Conservation (phyloP, 1,284 basidiomycete genomes). For the Cystobasidium sp. region DNA sequence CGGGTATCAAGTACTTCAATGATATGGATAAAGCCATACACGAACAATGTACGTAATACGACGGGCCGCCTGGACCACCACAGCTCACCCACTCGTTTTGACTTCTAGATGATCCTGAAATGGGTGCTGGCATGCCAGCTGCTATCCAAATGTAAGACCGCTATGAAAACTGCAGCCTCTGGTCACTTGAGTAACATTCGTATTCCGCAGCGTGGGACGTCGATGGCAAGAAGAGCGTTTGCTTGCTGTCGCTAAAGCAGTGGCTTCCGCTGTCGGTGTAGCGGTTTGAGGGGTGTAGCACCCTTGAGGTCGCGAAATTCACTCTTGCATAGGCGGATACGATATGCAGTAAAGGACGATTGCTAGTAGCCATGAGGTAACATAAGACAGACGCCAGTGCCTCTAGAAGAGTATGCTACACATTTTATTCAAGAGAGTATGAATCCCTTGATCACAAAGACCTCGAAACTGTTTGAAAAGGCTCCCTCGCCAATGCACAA, state of each 20-base stretch:
- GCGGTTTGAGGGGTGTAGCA: too few species aligned
- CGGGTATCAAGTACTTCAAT: constrained; percentile 10
- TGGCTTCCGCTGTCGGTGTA: background rate
- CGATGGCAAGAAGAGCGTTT: constrained; percentile 38
- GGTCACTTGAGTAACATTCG: background rate
- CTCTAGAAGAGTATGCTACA: too few species aligned
- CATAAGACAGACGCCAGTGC: too few species aligned
- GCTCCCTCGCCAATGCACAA: too few species aligned
- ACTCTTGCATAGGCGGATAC: too few species aligned
- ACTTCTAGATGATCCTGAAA: constrained; percentile 19
- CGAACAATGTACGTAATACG: constrained; percentile 24
- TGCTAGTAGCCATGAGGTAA: too few species aligned
- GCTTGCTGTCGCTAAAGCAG: constrained; percentile 23
- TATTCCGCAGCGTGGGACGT: constrained; percentile 20
- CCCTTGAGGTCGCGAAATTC: too few species aligned
- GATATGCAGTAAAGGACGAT: too few species aligned
- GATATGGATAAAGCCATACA: constrained; percentile 31
- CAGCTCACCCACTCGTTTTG: background rate
- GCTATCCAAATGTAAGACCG: constrained; percentile 24
- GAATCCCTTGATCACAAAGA: too few species aligned
- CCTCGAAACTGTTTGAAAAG: too few species aligned
- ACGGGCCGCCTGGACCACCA: background rate
- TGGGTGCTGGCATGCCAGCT: constrained; percentile 18
- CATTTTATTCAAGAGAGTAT: too few species aligned
- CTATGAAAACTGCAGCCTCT: background rate